phyloP scores from a whole-genome alignment of 1,284 basidiomycete species.

The Phellopilus nigrolimitatus region DNA sequence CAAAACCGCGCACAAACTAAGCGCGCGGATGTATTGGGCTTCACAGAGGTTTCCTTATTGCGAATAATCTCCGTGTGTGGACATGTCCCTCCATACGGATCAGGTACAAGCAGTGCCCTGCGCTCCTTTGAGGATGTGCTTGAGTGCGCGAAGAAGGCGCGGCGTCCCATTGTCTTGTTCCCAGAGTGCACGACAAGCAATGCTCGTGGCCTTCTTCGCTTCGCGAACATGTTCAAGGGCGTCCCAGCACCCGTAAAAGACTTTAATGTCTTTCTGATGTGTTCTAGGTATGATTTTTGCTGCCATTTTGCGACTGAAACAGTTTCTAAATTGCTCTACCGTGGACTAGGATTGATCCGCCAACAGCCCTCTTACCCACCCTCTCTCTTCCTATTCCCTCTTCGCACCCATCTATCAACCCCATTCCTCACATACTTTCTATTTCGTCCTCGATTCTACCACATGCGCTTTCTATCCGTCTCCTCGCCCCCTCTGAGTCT shows the following conservation, averaged over 20 bases:
- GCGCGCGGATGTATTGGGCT: slow-evolving; percentile 57
- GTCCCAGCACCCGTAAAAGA: slow-evolving; percentile 56
- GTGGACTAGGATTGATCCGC: slow-evolving; percentile 66
- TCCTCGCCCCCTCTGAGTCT: slow-evolving; percentile 69
- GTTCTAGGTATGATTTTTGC: slow-evolving; percentile 57
- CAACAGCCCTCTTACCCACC: slow-evolving; percentile 57
- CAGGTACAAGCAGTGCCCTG: slow-evolving; percentile 24
- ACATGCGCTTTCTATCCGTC: slow-evolving; percentile 60
- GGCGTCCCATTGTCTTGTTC: slow-evolving; percentile 72
- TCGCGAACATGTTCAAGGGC: slow-evolving; percentile 65
- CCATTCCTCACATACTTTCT: slow-evolving; percentile 58
- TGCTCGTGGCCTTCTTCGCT: slow-evolving; percentile 74
- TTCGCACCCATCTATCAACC: slow-evolving; percentile 42
- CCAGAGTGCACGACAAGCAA: slow-evolving; percentile 91
- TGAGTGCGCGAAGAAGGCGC: slow-evolving; percentile 32
- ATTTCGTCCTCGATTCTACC: slow-evolving; percentile 51
- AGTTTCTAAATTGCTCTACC: slow-evolving; percentile 16
- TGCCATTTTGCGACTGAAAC: background rate
- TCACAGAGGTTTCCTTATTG: slow-evolving; percentile 58
- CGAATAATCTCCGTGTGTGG: slow-evolving; percentile 57
- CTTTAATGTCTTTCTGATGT: slow-evolving; percentile 77
- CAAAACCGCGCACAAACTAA: slow-evolving; percentile 35
- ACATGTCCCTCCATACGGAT: slow-evolving; percentile 37
- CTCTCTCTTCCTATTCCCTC: slow-evolving; percentile 61
- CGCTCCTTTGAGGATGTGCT: slow-evolving; percentile 58